Evolutionary conservation across 352 stramenopile species (phyloP), one percentile per base, ranked within the genome.

Genomic region (Blastocystis sp.): DNA sequence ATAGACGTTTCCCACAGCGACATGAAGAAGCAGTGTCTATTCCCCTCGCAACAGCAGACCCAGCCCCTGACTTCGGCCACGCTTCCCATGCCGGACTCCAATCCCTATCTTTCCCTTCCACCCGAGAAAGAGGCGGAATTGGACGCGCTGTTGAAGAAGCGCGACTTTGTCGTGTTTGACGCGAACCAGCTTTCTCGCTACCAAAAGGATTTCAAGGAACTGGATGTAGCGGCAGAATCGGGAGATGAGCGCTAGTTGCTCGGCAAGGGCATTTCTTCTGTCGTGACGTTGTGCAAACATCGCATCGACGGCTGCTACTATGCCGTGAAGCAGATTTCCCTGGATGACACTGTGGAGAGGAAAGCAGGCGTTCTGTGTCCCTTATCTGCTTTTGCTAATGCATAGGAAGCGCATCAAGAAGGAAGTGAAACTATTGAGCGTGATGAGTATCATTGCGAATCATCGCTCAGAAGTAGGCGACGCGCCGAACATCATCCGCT

Each of bases 281-380:
- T 59, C 7, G 74, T 84, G 23, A 84, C 74, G 41, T 28, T 84
- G n/a, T 84, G 74, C 53, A 84, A 84, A 52, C 74, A 84, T 67
- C 74, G 74, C 14, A 70, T 84, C 40, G 74, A 84, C 61, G 74
- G 74, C 4, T 84, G 74, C 53, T 84, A 84, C 74, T 84, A 84
- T 21, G 74, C 74, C 2, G 41, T 84, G 11, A 84, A 84, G 41
- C 74, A 84, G 74, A 84, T 84, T 56, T 23, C 52, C 41, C 74
- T 67, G 41, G 34, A 5, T 17, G 66, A 48, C 17, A 52, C 17
- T 5, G 21, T 53, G 43, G 45, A 53, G 43, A 66, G 34, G 74
- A 23, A n/a, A 14, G 34, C 1, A n/a, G 7, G 40, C 23, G 10
- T 67, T 66, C 34, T 84, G 56, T 64, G 43, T 38, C 17, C 3